Conservation (phyloP, 108 stramenopile species). For the Bacterosira constricta region DNA sequence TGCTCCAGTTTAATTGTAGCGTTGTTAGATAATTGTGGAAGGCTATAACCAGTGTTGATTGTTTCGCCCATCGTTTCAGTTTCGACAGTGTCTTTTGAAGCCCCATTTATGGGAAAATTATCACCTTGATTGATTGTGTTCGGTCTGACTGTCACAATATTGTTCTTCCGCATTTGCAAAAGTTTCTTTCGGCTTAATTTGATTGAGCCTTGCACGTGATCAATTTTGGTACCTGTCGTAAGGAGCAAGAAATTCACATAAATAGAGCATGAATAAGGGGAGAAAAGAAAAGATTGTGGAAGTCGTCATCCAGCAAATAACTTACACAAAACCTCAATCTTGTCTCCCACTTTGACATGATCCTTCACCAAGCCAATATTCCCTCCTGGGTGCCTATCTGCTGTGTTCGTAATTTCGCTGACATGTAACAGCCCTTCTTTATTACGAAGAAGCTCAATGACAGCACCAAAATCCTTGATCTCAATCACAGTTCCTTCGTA, state of each 20-base stretch:
- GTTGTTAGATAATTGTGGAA: too few species aligned
- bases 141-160: background rate
- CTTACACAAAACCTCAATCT: conserved; percentile 57
- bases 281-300: background rate
- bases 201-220: conserved; percentile 70
- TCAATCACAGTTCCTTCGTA: conserved; percentile 84
- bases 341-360: conserved; percentile 60
- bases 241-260: background rate
- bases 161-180: conserved; percentile 4
- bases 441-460: conserved; percentile 87
- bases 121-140: background rate
- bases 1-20: too few species aligned
- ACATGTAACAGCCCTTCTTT: conserved; percentile 90
- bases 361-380: conserved; percentile 58
- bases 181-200: conserved; percentile 52
- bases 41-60: too few species aligned
- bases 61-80: too few species aligned
- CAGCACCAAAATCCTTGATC: conserved; percentile 86
- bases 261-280: too few species aligned
- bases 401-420: conserved; percentile 65
- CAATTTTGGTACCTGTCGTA: conserved; percentile 49
- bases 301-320: background rate
- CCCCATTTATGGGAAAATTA: too few species aligned
- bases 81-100: too few species aligned
- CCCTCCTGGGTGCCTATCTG: conserved; percentile 54